phyloP scores from a whole-genome alignment of 495 filamentous ascomycete genomes.

The Xylaria longipes region DNA sequence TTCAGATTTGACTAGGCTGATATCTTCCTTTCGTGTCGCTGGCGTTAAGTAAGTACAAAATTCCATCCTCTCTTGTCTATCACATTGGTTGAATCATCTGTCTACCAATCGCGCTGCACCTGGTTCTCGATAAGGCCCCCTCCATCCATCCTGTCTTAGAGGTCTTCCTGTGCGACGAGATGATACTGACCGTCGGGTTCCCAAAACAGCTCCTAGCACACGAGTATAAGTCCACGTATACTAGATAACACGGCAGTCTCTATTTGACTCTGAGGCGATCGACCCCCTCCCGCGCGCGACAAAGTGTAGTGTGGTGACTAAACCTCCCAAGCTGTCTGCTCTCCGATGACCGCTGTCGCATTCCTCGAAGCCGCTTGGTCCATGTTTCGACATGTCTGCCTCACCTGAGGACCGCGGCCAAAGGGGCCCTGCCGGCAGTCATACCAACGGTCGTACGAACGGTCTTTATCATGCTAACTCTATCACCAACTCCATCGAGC shows the following conservation, averaged over 20 bases:
- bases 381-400: conserved; percentile 27
- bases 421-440: not conserved
- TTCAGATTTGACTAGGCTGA: not conserved
- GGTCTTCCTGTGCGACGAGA: not conserved
- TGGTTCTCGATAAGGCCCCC: conserved; percentile 4
- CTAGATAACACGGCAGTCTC: conserved; percentile 6
- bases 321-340: not conserved
- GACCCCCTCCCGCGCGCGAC: not conserved
- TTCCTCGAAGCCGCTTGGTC: not conserved
- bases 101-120: not conserved
- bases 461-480: not conserved
- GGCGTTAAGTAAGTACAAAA: not conserved
- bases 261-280: not conserved
- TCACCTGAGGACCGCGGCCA: conserved; percentile 6
- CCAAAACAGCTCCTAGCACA: not conserved
- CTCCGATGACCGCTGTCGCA: conserved; percentile 15
- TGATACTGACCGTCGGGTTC: not conserved
- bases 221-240: not conserved
- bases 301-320: not conserved
- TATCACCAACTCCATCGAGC: not conserved
- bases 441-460: not conserved
- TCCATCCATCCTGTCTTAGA: not conserved
- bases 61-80: not conserved
- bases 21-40: not conserved
- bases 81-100: not conserved